Percentiles rank a stretch among this genome's conserved stretches.
Evolutionary conservation across 495 filamentous ascomycete genomes (phyloP).

Genomic region (Neurospora sp.): DNA sequence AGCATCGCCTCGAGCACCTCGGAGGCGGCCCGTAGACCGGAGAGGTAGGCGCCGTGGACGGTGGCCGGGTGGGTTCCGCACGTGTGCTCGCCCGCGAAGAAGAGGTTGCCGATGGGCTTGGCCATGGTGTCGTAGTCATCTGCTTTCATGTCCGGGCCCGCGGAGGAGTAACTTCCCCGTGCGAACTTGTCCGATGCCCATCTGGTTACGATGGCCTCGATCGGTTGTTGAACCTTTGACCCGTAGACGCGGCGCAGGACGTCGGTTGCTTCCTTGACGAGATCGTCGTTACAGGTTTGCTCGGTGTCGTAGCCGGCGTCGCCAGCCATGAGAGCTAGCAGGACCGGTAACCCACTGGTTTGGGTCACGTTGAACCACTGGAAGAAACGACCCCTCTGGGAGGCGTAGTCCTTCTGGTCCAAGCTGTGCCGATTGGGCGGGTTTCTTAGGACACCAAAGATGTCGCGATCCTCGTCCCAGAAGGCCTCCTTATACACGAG

Average conservation of each 20-base stretch:
- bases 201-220: slow-evolving; percentile 86
- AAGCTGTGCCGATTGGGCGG: slow-evolving; percentile 42
- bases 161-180: slow-evolving; percentile 86
- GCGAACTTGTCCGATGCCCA: slow-evolving; percentile 88
- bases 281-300: slow-evolving; percentile 54
- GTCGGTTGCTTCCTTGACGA: slow-evolving; percentile 68
- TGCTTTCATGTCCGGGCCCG: slow-evolving; percentile 64
- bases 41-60: slow-evolving; percentile 93
- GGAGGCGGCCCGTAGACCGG: slow-evolving; percentile 77
- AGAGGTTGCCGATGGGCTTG: slow-evolving; percentile 70
- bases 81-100: slow-evolving; percentile 95
- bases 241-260: slow-evolving; percentile 58
- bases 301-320: slow-evolving; percentile 89
- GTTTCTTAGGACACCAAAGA: slow-evolving; percentile 83
- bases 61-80: slow-evolving; percentile 93
- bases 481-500: slow-evolving; percentile 83
- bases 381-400: slow-evolving; percentile 72
- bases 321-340: slow-evolving; percentile 92
- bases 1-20: slow-evolving; percentile 70
- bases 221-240: slow-evolving; percentile 50
- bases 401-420: slow-evolving; percentile 42
- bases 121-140: slow-evolving; percentile 95
- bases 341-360: slow-evolving; percentile 73
- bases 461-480: slow-evolving; percentile 86
- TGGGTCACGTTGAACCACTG: slow-evolving; percentile 94